Percentiles rank a stretch among this genome's conserved stretches.
These are phyloP conservation scores for Kluyveromyces nonfermentans DNA, from an alignment of 805 yeast genomes.

Conservation along the genomic window DNA sequence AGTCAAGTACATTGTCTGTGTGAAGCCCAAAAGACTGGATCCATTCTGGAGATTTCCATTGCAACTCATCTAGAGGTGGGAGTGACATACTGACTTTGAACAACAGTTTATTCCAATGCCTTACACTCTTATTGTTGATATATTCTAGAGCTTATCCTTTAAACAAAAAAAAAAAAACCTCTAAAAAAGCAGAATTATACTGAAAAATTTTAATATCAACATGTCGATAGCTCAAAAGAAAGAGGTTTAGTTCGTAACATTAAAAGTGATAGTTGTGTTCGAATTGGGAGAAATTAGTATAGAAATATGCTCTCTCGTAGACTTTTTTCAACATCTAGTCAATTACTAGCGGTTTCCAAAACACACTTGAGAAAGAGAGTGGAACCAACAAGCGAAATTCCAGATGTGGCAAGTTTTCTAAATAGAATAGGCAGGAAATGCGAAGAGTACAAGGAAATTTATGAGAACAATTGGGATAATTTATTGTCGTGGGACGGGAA, in stretches of 20 bases:
- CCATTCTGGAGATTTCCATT: slow-evolving; percentile 98
- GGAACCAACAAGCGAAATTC: slow-evolving; percentile 42
- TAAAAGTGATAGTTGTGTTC: too few relatives aligned
- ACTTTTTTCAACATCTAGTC: slow-evolving; percentile 6
- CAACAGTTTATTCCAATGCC: too few relatives aligned
- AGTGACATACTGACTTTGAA: not conserved
- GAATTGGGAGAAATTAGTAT: too few relatives aligned
- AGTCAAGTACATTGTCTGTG: slow-evolving; percentile 85
- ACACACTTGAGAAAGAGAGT: slow-evolving; percentile 28
- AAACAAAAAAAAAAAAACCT: too few relatives aligned
- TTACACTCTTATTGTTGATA: too few relatives aligned
- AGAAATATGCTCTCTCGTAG: slow-evolving; percentile 10
- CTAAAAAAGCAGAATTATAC: too few relatives aligned
- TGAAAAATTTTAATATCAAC: not conserved
- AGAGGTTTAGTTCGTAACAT: too few relatives aligned
- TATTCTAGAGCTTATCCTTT: too few relatives aligned
- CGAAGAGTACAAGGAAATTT: slow-evolving; percentile 63
- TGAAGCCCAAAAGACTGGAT: slow-evolving; percentile 80
- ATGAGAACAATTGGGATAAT: slow-evolving; percentile 54
- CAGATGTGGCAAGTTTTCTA: slow-evolving; percentile 69
- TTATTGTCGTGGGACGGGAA: slow-evolving; percentile 48
- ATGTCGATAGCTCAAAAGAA: not conserved
- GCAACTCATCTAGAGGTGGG: slow-evolving; percentile 66
- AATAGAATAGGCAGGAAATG: slow-evolving; percentile 70
- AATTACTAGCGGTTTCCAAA: slow-evolving; percentile 8